These are phyloP conservation scores for Colletotrichum echinochloae DNA, from an alignment of 2,329 filamentous ascomycete genomes.

Conservation along the genomic window DNA sequence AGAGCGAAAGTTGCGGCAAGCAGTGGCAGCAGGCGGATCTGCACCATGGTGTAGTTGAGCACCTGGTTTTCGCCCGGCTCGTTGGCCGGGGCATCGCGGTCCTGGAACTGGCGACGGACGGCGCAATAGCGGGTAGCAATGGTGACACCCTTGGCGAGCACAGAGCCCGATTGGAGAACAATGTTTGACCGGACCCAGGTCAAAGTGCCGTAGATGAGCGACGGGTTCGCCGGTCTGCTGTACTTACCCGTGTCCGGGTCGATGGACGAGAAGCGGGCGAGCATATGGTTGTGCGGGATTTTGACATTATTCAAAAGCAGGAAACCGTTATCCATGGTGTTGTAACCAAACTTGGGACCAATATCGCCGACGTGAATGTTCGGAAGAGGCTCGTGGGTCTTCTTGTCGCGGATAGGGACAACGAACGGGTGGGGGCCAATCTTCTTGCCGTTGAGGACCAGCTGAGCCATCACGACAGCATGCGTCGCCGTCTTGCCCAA, in stretches of 20 bases:
- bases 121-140: slow-evolving; percentile 82
- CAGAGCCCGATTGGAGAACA: slow-evolving; percentile 77
- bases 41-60: slow-evolving; percentile 85
- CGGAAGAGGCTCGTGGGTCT: slow-evolving; percentile 76
- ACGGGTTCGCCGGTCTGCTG: slow-evolving; percentile 72
- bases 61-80: slow-evolving; percentile 77
- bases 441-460: slow-evolving; percentile 75
- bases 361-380: slow-evolving; percentile 83
- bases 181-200: slow-evolving; percentile 82
- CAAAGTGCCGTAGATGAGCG: slow-evolving; percentile 79
- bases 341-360: slow-evolving; percentile 83
- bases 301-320: slow-evolving; percentile 82
- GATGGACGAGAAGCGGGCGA: slow-evolving; percentile 59
- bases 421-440: slow-evolving; percentile 84
- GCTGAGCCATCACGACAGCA: slow-evolving; percentile 83
- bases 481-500: slow-evolving; percentile 81
- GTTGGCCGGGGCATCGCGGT: slow-evolving; percentile 72
- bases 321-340: slow-evolving; percentile 87
- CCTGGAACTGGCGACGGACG: slow-evolving; percentile 82
- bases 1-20: slow-evolving; percentile 82
- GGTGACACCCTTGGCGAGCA: slow-evolving; percentile 80
- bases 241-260: slow-evolving; percentile 78
- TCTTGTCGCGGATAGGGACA: slow-evolving; percentile 77
- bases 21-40: slow-evolving; percentile 77
- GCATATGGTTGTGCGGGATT: slow-evolving; percentile 77